Percentiles rank a stretch among this genome's conserved stretches.
Evolutionary conservation across 495 filamentous ascomycete genomes (phyloP).

Genomic region (Neurospora sp.): DNA sequence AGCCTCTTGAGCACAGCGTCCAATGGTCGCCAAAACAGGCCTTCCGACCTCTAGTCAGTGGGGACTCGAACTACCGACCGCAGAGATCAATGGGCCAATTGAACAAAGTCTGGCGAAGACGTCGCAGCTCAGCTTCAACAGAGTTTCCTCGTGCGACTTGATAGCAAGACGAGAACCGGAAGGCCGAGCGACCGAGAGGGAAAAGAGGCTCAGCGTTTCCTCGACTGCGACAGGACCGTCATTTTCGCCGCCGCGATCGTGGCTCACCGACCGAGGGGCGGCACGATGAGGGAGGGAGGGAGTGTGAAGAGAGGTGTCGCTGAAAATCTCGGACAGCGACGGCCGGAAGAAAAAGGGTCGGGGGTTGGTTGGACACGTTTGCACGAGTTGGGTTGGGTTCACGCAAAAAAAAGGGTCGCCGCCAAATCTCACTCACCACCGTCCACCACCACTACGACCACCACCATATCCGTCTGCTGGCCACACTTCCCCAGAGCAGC

Average conservation of each 20-base stretch:
- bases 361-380: neutral
- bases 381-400: neutral
- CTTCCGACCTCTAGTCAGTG: slow-evolving; percentile 13
- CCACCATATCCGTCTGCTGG: neutral
- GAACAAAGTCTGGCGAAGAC: slow-evolving; percentile 10
- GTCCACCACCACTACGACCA: neutral
- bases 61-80: slow-evolving; percentile 4
- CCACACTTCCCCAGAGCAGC: slow-evolving; percentile 15
- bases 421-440: neutral
- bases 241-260: neutral
- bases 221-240: neutral
- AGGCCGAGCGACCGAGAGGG: slow-evolving; percentile 2
- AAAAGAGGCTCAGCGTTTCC: neutral
- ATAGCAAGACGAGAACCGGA: slow-evolving; percentile 7
- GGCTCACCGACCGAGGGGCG: neutral
- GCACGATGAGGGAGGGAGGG: neutral
- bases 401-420: neutral
- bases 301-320: neutral
- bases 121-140: slow-evolving; percentile 1
- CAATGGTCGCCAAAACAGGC: slow-evolving; percentile 23
- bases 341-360: neutral
- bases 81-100: slow-evolving; percentile 10
- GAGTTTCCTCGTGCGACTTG: slow-evolving; percentile 6
- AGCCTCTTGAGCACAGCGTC: slow-evolving; percentile 11
- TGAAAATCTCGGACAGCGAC: neutral